Conservation (phyloP, 768 basidiomycete genomes). For the Amanita pseudoporphyria region DNA sequence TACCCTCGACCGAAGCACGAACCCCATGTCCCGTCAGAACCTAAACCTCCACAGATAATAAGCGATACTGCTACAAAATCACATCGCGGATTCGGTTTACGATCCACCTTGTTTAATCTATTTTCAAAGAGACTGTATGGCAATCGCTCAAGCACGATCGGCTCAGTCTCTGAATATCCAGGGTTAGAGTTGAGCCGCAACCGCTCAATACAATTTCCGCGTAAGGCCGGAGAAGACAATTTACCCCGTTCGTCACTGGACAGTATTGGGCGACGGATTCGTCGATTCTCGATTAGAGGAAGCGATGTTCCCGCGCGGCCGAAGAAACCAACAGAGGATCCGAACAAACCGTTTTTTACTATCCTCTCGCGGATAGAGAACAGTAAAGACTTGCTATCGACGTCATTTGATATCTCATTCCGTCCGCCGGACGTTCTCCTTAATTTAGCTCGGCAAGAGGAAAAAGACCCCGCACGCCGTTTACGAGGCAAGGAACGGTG, state of each 20-base stretch:
- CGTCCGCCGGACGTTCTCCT: conserved; percentile 37
- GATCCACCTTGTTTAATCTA: conserved; percentile 31
- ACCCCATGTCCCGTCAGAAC: conserved; percentile 17
- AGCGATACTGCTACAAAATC: conserved; percentile 10
- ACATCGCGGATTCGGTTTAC: conserved; percentile 24
- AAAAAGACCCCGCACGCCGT: conserved; percentile 23
- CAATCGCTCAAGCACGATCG: conserved; percentile 15
- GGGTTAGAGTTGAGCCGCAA: conserved; percentile 26
- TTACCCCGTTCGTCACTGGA: conserved; percentile 22
- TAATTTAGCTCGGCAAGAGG: conserved; percentile 43
- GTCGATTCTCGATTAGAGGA: conserved; percentile 31
- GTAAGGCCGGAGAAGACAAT: conserved; percentile 7
- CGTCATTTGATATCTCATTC: conserved; percentile 41
- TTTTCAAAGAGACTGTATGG: conserved; percentile 23
- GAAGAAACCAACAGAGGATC: conserved; percentile 10
- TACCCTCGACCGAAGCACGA: conserved; percentile 27
- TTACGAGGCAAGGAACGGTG: conserved; percentile 49
- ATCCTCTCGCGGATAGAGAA: conserved; percentile 32
- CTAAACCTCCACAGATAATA: conserved; percentile 5
- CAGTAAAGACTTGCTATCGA: conserved; percentile 34
- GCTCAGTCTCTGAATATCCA: conserved; percentile 9
- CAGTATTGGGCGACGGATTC: conserved; percentile 15
- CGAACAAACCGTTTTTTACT: conserved; percentile 25
- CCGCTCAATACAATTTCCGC: conserved; percentile 1
- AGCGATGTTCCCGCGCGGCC: conserved; percentile 10